Evolutionary conservation across 257 asterid genomes (phyloP), one percentile per base, ranked within the genome.

Genomic region (Cynanchum wilfordii): DNA sequence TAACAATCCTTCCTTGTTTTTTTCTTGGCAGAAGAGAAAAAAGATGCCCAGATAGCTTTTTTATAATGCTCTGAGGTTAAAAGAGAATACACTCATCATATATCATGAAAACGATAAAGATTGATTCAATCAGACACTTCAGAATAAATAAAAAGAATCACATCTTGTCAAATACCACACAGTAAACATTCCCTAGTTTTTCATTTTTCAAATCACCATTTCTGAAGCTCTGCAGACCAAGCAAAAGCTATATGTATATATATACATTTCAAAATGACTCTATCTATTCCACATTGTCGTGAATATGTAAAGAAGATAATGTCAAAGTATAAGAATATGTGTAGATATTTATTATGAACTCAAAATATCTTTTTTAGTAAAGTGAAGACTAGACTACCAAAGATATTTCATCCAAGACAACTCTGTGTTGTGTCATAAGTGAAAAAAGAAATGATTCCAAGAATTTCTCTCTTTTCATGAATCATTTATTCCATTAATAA

Each of bases 121-220:
- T 42, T 42, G 33, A 71, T 2, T 17, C 30, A 52, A 52, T 20
- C 22, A 1, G 51, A 51, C 30, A 30, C n/a, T 22, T 27, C n/a
- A 56, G 52, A 70, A 30, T 30, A 30, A 30, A 30, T 1, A 30
- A 30, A 38, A 40, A 16, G 17, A 73, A 73, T 65, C 62, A 65
- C 16, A 33, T 16, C 58, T 72, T 44, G 69, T 59, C 60, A 69
- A 52, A 52, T 33, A 69, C 25, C 57, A 17, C 47, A 52, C 73
- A 69, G 64, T 51, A 40, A 69, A 47, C 13, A 17, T 50, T 52
- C 40, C 56, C 27, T 55, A 73, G 19, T 69, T 73, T 30, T 50
- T 45, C 65, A n/a, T 50, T 58, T 47, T 47, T 44, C 64, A 45
- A 25, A 44, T 44, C 45, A 33, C 17, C 44, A 29, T 29, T 60